Evolutionary conservation across 305 asterid species (phyloP).

Genomic region (Fraxinus albicans): DNA sequence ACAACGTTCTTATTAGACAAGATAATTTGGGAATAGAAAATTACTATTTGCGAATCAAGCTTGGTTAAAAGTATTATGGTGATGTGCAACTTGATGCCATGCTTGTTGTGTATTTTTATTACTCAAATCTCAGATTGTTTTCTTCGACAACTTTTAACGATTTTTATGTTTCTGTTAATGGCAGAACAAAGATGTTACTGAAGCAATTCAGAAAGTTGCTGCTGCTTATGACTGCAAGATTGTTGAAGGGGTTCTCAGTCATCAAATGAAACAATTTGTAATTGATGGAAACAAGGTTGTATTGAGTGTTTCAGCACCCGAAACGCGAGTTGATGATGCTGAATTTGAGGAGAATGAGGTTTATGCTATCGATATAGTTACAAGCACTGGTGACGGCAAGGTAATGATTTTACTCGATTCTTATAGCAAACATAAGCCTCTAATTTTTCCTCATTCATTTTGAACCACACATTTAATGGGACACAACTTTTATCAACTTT

Average conservation of each 20-base stretch:
- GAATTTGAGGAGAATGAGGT: constrained; percentile 98
- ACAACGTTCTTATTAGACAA: not conserved
- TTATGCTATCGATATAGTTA: constrained; percentile 77
- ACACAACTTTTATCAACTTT: not conserved
- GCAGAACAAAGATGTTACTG: constrained; percentile 82
- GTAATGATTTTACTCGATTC: constrained; percentile 26
- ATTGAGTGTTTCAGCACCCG: constrained; percentile 69
- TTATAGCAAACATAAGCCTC: not conserved
- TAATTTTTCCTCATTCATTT: too few species aligned
- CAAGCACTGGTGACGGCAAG: constrained; percentile 94
- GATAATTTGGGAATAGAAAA: not conserved
- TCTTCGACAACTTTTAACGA: not conserved
- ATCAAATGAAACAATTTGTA: constrained; percentile 94
- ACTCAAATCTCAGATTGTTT: not conserved
- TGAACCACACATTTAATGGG: not conserved
- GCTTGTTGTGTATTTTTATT: not conserved
- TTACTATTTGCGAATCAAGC: not conserved
- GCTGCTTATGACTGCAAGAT: constrained; percentile 96
- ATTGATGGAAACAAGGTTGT: constrained; percentile 96
- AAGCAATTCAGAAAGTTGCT: constrained; percentile 94
- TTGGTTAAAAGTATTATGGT: not conserved
- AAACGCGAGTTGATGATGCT: constrained; percentile 95
- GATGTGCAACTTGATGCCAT: not conserved
- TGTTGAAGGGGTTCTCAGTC: constrained; percentile 95
- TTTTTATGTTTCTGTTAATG: constrained; percentile 10